Percentiles rank a stretch among this genome's conserved stretches.
Evolutionary conservation across 1,284 basidiomycete genomes (phyloP).

Genomic region (Moesziomyces parantarcticus): DNA sequence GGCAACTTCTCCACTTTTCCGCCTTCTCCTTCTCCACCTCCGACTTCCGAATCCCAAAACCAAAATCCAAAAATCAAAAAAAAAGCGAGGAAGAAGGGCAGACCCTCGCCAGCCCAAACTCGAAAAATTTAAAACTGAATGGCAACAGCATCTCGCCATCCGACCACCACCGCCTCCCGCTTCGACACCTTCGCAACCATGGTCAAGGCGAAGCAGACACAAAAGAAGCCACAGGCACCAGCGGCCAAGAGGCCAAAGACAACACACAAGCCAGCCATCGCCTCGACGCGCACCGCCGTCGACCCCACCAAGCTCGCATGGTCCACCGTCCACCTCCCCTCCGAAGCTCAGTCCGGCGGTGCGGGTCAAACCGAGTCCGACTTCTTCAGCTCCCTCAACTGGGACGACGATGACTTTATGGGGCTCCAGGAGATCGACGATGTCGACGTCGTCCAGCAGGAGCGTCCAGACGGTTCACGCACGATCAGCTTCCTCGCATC

Average conservation of each 20-base stretch:
- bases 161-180: not conserved
- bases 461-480: conserved; percentile 42
- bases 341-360: conserved; percentile 43
- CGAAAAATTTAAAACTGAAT: conserved; percentile 8
- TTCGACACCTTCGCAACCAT: conserved; percentile 1
- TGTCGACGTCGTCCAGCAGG: conserved; percentile 55
- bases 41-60: conserved; percentile 28
- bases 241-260: conserved; percentile 12
- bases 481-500: conserved; percentile 47
- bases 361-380: conserved; percentile 50
- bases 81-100: no score
- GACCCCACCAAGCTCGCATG: conserved; percentile 42
- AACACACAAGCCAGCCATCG: not conserved
- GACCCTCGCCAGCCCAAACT: no score
- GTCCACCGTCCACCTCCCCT: conserved; percentile 48
- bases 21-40: conserved; percentile 28
- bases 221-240: not conserved
- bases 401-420: conserved; percentile 62
- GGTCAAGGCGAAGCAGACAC: conserved; percentile 12
- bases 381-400: conserved; percentile 42
- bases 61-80: conserved; percentile 6
- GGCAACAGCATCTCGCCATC: no score
- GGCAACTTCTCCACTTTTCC: conserved; percentile 2
- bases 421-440: conserved; percentile 64
- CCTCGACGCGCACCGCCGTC: conserved; percentile 26